Base-by-base conservation (phyloP, 1,139 yeast species). In the Nematodospora anomalae region DNA sequence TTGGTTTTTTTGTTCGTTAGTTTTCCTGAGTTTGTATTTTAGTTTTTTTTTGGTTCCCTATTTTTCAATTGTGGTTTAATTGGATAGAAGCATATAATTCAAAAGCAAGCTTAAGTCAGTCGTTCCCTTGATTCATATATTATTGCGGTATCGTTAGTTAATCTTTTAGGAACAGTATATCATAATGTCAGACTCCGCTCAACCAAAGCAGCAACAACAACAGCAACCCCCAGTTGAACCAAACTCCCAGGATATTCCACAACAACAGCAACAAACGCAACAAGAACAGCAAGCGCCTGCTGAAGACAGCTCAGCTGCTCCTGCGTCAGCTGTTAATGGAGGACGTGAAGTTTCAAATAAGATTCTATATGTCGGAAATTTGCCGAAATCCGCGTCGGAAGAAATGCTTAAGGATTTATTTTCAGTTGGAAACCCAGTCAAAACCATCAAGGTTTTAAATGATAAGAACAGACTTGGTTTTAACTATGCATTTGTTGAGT, bases 401-500 rank as follows among this genome's bases (percentile, higher is more conserved):
- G 83, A 77, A 9, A 57, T 68, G 43, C 59, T 87, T 41, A 70
- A 67, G 45, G 86, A 79, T 31, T 62, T 83, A 37, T 83, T 87
- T 55, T 69, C 77, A 30, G 76, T 73, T 12, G 87, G 90, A 16
- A 41, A 38, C 21, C 64, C 74, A 15, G 71, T 80, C 35, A 72
- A 76, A 42, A 67, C 78, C 22, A 76, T 83, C 40, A 88, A 86
- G 60, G 65, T 88, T 28, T 68, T 88, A 45, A 76, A 79, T 42
- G 95, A 87, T 55, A 85, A 85, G 60, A 85, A 85, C 57, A 74
- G 75, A 48, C 76, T 76, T 7, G 86, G 87, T 8, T 80, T 77
- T 54, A 84, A 84, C 56, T 89, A 88, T 58, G 95, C 95, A 1
- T 89, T 89, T 58, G 77, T 88, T 37, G 95, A 88, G 59, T 88